Evolutionary conservation across 495 filamentous ascomycete genomes (phyloP).

Genomic region (Penicillium pancosmium): DNA sequence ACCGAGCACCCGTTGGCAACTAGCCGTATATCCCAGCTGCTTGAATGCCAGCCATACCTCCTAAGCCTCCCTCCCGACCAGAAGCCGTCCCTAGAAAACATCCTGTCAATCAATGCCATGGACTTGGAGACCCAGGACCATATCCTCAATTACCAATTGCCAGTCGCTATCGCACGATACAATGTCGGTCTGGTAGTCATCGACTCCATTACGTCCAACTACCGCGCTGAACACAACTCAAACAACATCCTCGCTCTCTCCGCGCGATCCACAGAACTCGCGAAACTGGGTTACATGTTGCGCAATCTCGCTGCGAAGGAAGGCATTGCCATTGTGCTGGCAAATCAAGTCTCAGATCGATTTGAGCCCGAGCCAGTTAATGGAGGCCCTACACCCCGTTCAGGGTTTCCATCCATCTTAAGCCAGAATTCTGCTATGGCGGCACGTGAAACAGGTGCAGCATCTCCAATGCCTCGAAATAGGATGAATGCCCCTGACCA

Average conservation of each 20-base stretch:
- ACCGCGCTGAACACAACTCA: constrained; percentile 74
- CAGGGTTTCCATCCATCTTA: constrained; percentile 19
- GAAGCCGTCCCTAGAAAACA: constrained; percentile 65
- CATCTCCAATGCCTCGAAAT: constrained; percentile 27
- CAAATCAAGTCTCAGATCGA: constrained; percentile 95
- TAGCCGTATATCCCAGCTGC: constrained; percentile 74
- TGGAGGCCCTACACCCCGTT: constrained; percentile 7
- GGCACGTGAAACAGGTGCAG: constrained; percentile 21
- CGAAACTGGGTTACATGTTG: constrained; percentile 74
- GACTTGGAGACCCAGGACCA: constrained; percentile 96
- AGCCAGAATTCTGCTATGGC: constrained; percentile 17
- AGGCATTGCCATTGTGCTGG: constrained; percentile 81
- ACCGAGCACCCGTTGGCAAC: constrained; percentile 88
- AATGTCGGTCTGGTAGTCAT: constrained; percentile 79
- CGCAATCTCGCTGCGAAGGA: constrained; percentile 72
- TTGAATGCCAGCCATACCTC: constrained; percentile 66
- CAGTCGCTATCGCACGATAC: constrained; percentile 75
- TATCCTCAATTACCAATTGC: constrained; percentile 88
- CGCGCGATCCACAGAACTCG: constrained; percentile 65
- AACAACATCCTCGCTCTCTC: constrained; percentile 41
- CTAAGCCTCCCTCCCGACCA: constrained; percentile 44
- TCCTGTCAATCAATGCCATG: constrained; percentile 80
- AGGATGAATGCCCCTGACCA: constrained; percentile 22
- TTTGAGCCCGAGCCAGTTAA: constrained; percentile 51
- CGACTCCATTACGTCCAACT: constrained; percentile 93